These are phyloP conservation scores for Ogataea degrootiae DNA, from an alignment of 805 yeast species.

Conservation along the genomic window DNA sequence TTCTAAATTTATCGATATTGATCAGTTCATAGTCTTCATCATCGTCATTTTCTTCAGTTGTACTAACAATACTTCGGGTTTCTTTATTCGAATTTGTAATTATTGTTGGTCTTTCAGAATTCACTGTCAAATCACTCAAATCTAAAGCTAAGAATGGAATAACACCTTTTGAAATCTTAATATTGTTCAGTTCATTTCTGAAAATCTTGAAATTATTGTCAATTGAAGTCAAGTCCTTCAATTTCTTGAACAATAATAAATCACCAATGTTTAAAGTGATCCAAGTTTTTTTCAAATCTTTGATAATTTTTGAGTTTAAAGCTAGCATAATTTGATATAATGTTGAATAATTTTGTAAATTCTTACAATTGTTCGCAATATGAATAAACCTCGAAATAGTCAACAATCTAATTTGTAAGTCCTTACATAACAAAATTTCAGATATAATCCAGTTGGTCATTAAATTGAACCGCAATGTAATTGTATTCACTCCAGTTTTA, in stretches of 20 bases:
- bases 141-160: conserved; percentile 89
- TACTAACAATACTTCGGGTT: conserved; percentile 19
- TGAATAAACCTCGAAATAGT: conserved; percentile 85
- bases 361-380: conserved; percentile 69
- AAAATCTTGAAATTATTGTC: conserved; percentile 65
- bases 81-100: conserved; percentile 16
- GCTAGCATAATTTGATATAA: conserved; percentile 85
- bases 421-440: conserved; percentile 70
- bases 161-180: conserved; percentile 67
- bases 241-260: conserved; percentile 54
- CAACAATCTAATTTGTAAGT: conserved; percentile 53
- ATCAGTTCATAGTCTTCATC: conserved; percentile 40
- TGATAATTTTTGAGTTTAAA: conserved; percentile 60
- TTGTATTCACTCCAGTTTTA: conserved; percentile 70
- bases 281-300: conserved; percentile 68
- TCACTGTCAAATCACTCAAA: conserved; percentile 74
- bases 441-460: conserved; percentile 91
- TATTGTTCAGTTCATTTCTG: conserved; percentile 51
- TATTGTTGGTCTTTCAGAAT: conserved; percentile 56
- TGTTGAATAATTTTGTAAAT: conserved; percentile 78
- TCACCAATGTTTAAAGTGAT: conserved; percentile 67
- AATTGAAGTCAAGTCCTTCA: conserved; percentile 73
- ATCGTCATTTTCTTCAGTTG: conserved; percentile 17
- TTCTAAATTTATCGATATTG: conserved; percentile 73
- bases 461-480: conserved; percentile 79